Evolutionary conservation across 2,329 filamentous ascomycete species (phyloP), one percentile per base, ranked within the genome.

Genomic region (Aspergillus ochraceoroseus): DNA sequence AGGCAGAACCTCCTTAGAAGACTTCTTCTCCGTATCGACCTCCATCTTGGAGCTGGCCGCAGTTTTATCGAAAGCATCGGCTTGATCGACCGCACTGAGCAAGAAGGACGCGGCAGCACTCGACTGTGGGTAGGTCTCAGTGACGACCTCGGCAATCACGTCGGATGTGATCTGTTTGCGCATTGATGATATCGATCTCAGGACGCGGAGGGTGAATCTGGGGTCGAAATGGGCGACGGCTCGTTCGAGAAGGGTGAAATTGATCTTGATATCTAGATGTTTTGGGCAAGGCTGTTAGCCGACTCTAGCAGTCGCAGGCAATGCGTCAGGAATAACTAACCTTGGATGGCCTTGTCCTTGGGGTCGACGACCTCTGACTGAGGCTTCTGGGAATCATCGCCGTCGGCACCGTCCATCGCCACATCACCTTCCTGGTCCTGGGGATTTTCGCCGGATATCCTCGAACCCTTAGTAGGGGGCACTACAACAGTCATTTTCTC

Each of bases 151-250:
- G 35, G 82, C 79, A 53, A 95, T 74, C 54, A 94, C 82, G 54
- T 90, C 85, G 43, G 85, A 78, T 9, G 83, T 86, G 54, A 95
- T 76, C 53, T 87, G 81, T 75, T 96, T 96, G 65, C 92, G 87
- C 64, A 96, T 82, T 40, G 88, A 89, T 27, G 92, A 95, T 70
- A 96, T 94, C 56, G 89, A 94, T 58, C 92, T 85, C 50, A 98
- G 79, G 47, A 92, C 92, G 62, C 92, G 81, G 50, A 98, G 83
- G 42, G 90, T 87, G 70, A 95, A 98, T 72, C 92, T 83, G 44
- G 89, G 81, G 70, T 98, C 92, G 66, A 96, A 98, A 57, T 94
- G 80, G 51, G 82, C 76, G 51, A 98, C 90, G 52, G 89, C 92
- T 59, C 88, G 85, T 61, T 95, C 89, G 60, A 98, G 77, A 51